Evolutionary conservation across 345 rosid genomes (phyloP), one percentile per base, ranked within the genome.

Genomic region (Populus ilicifolia): DNA sequence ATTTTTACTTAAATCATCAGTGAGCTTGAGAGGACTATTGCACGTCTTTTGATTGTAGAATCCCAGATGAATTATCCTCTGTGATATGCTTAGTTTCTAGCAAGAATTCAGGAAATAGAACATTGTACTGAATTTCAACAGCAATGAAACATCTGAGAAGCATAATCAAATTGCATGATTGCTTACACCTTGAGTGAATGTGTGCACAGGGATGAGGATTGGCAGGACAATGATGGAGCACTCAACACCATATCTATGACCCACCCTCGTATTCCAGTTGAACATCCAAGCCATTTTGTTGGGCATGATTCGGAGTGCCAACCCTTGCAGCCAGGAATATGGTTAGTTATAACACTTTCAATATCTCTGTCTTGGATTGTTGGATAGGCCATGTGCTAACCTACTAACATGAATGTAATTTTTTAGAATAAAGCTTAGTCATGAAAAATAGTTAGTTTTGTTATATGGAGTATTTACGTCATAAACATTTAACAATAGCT

Each of bases 181-280:
- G 69, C 30, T 65, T 18, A 35, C 38, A 16, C 20, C 14, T 29
- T 67, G 33, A 50, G 20, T 27, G 18, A 56, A 62, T 74, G 39
- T 14, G 73, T 71, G 18, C 73, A 79, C 86, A 96, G 98, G 87
- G 97, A 96, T 85, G 97, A 96, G 79, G 97, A 92, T 81, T 96
- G 99, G 99, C 86, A 76, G 75, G 98, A 96, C 79, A 96, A 96
- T 79, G 99, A 96, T 78, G 98, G 99, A 78, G 98, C 98, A 54
- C 76, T 96, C 77, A 96, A 93, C 87, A 92, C 95, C 43, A 85
- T 96, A 82, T 93, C 99, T 48, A 91, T 94, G 92, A 96, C 99
- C 79, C 94, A 93, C 78, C 99, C 99, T 18, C 89, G 89, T 48
- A 71, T 93, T 41, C 98, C 98, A 5, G 43, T 89, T 18, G 97